phyloP scores from a whole-genome alignment of 1,284 basidiomycete genomes.

The Papiliotrema flavescens region DNA sequence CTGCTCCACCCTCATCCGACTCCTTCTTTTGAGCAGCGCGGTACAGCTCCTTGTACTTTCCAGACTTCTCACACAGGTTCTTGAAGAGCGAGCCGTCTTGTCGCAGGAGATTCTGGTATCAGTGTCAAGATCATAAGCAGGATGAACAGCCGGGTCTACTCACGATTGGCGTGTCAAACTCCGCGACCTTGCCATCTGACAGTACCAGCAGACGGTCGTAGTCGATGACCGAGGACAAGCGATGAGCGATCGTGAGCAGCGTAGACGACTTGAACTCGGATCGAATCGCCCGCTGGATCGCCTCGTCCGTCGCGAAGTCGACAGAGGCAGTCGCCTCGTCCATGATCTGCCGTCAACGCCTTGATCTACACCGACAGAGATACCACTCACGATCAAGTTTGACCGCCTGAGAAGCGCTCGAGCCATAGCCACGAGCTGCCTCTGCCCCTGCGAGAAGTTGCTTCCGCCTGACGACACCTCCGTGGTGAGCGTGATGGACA shows the following conservation, averaged over 20 bases:
- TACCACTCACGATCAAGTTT: slow-evolving; percentile 58
- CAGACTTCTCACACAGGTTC: slow-evolving; percentile 76
- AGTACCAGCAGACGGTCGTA: slow-evolving; percentile 79
- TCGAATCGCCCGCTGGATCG: slow-evolving; percentile 76
- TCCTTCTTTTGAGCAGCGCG: slow-evolving; percentile 45
- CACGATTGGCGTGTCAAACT: slow-evolving; percentile 73
- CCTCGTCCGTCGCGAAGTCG: slow-evolving; percentile 63
- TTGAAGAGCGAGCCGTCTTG: slow-evolving; percentile 72
- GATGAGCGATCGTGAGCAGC: slow-evolving; percentile 80
- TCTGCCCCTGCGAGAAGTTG: slow-evolving; percentile 80
- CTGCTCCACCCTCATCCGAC: neutral
- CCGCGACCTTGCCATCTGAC: slow-evolving; percentile 69
- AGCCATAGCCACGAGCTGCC: slow-evolving; percentile 68
- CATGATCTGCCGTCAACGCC: slow-evolving; percentile 53
- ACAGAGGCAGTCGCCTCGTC: slow-evolving; percentile 81
- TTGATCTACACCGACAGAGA: neutral
- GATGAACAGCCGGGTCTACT: slow-evolving; percentile 10
- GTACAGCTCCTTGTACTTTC: slow-evolving; percentile 61
- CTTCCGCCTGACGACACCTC: slow-evolving; percentile 72
- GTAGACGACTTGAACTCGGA: slow-evolving; percentile 71
- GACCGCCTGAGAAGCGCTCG: slow-evolving; percentile 70
- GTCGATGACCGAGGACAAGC: slow-evolving; percentile 63
- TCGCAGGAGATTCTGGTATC: slow-evolving; percentile 58
- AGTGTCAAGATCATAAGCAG: neutral
- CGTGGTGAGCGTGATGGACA: slow-evolving; percentile 62